Evolutionary conservation across 2,329 filamentous ascomycete genomes (phyloP), one percentile per base, ranked within the genome.

Genomic region (Xylariaceae sp.): DNA sequence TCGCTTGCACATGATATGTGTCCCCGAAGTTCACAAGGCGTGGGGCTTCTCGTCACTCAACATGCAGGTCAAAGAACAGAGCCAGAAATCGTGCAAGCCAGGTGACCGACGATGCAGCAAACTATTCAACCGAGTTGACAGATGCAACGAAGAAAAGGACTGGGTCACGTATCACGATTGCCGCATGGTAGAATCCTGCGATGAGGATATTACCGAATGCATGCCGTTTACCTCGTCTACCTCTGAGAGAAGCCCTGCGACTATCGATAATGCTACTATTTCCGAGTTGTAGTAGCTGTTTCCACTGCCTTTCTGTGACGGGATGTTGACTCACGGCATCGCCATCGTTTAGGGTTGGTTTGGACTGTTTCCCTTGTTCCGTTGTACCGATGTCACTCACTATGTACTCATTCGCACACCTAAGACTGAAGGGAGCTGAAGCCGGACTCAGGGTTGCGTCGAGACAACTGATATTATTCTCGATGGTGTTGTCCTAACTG

Each of bases 131-230:
- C 62, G 59, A 6, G 62, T 63, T 6, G 59, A 63, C 23, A 53
- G 59, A n/a, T 63, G 62, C 54, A 63, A 57, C 17, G 11, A 39
- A 5, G n/a, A 17, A 4, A 17, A 45, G 1, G 56, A 62, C 2
- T 63, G 62, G 62, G 59, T 63, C 23, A 57, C 59, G 2, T 63
- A 63, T 47, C 62, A 63, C 39, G 59, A 63, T 34, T 63, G 62
- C n/a, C 59, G 44, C 59, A 57, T 9, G 51, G 53, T 57, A 5
- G 62, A 63, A 34, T 4, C 9, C 8, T 63, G 62, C 11, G 35
- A 62, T 11, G 44, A 51, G 0, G 5, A 3, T 0, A 4, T 62
- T 11, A n/a, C 53, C 1, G 62, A 63, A n/a, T 63, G 62, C 35
- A 11, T 58, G n/a, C 62, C 62, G 3, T 23, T n/a, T 5, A 7